phyloP scores from a whole-genome alignment of 805 yeast genomes.

The Myxozyma melibiosi region DNA sequence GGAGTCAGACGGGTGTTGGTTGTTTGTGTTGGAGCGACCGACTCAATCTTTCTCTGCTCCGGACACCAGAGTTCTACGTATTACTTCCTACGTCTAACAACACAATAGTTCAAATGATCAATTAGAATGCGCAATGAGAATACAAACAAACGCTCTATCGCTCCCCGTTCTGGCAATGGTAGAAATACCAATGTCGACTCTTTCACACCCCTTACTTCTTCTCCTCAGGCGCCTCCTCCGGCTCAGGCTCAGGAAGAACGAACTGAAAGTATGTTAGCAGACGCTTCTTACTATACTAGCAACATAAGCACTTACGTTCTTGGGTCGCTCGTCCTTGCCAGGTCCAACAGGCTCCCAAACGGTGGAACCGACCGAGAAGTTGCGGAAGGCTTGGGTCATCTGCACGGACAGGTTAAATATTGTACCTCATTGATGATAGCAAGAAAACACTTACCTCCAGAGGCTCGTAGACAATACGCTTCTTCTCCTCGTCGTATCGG shows the following conservation, averaged over 20 bases:
- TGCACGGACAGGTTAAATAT: neutral
- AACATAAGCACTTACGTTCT: conserved; percentile 36
- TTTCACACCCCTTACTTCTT: conserved; percentile 39
- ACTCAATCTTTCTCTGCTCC: too few species aligned
- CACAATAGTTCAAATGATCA: too few species aligned
- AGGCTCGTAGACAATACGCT: conserved; percentile 87
- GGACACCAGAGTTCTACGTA: too few species aligned
- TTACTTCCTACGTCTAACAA: too few species aligned
- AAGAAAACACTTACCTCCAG: conserved; percentile 50
- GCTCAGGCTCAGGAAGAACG: conserved; percentile 80
- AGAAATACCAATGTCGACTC: too few species aligned
- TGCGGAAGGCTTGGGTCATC: conserved; percentile 89
- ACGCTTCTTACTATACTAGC: neutral
- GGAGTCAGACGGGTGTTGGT: too few species aligned
- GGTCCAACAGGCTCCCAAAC: conserved; percentile 93
- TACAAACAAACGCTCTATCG: too few species aligned
- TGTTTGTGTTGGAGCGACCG: too few species aligned
- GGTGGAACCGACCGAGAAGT: conserved; percentile 82
- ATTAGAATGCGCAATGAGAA: too few species aligned
- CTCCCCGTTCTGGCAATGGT: too few species aligned
- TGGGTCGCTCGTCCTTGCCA: conserved; percentile 81
- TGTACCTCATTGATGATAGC: neutral
- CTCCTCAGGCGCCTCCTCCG: conserved; percentile 59
- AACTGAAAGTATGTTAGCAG: conserved; percentile 46
- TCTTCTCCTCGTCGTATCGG: conserved; percentile 86